Percentiles rank a stretch among this genome's conserved stretches.
These are phyloP conservation scores for Amesomyces nigricolor DNA, from an alignment of 2,329 filamentous ascomycete genomes.

Conservation along the genomic window DNA sequence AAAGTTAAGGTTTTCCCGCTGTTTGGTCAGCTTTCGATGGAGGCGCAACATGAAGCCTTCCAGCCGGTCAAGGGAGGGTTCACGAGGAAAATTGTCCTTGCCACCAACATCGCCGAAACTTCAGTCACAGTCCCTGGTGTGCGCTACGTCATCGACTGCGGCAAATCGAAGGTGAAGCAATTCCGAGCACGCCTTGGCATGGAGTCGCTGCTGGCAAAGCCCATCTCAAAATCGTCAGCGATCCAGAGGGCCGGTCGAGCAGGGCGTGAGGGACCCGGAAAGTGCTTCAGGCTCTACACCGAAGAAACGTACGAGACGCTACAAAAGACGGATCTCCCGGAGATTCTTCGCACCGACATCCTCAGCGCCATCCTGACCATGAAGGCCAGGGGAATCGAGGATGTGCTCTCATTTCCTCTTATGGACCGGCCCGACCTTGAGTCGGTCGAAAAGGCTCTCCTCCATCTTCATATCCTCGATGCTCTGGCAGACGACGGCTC, in stretches of 20 bases:
- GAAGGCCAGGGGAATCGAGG: conserved; percentile 82
- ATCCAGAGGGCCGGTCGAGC: conserved; percentile 89
- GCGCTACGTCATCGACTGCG: conserved; percentile 83
- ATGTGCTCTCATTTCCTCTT: conserved; percentile 77
- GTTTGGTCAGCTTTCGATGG: conserved; percentile 83
- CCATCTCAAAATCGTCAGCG: conserved; percentile 88
- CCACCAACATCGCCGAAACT: conserved; percentile 98
- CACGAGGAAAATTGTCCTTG: conserved; percentile 83
- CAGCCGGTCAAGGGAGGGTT: conserved; percentile 62
- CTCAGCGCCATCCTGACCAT: conserved; percentile 82
- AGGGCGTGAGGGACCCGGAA: conserved; percentile 83
- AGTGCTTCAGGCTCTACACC: conserved; percentile 86
- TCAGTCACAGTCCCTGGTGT: conserved; percentile 95
- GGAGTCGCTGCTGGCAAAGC: conserved; percentile 83
- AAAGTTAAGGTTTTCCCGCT: conserved; percentile 69
- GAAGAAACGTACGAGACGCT: conserved; percentile 66
- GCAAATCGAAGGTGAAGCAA: conserved; percentile 91
- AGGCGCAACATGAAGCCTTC: conserved; percentile 82
- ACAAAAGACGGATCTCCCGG: conserved; percentile 70
- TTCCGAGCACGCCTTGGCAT: conserved; percentile 79
- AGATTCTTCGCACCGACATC: conserved; percentile 87
- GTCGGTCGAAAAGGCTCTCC: conserved; percentile 71
- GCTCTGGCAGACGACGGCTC: conserved; percentile 66
- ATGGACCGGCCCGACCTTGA: conserved; percentile 75
- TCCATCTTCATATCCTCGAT: conserved; percentile 73